A percentile compares a stretch with the other conserved stretches of the same genome.
phyloP scores from a whole-genome alignment of 805 yeast genomes.

The Cyberlindnera xishuangbannaensis region DNA sequence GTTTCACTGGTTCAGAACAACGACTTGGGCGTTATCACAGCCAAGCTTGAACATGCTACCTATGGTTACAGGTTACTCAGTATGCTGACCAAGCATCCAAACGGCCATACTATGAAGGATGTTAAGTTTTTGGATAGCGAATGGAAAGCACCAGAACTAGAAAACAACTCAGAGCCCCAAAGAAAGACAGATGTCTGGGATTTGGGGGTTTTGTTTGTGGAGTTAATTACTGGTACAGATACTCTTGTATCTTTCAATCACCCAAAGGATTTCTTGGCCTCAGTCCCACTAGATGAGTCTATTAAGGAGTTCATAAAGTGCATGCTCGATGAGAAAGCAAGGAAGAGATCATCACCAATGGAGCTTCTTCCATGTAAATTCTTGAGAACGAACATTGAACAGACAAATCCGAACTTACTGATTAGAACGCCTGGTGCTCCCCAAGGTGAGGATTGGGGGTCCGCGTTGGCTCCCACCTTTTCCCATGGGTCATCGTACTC shows the following conservation, averaged over 20 bases:
- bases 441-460: constrained; percentile 14
- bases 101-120: constrained; percentile 21
- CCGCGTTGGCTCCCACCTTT: constrained; percentile 19
- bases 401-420: constrained; percentile 24
- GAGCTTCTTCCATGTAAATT: constrained; percentile 83
- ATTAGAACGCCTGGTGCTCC: constrained; percentile 10
- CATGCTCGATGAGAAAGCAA: constrained; percentile 59
- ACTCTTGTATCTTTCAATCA: constrained; percentile 47
- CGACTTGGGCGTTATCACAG: constrained; percentile 48
- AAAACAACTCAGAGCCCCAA: constrained; percentile 43
- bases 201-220: constrained; percentile 71
- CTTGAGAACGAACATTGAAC: constrained; percentile 63
- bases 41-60: constrained; percentile 56
- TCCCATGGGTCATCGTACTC: constrained; percentile 25
- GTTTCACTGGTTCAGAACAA: constrained; percentile 45
- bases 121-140: constrained; percentile 19
- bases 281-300: constrained; percentile 44
- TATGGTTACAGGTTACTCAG: constrained; percentile 46
- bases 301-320: constrained; percentile 60
- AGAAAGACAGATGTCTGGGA: constrained; percentile 93
- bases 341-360: constrained; percentile 74
- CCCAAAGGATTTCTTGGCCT: constrained; percentile 57
- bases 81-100: constrained; percentile 34
- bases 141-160: constrained; percentile 83
- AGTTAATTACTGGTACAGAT: constrained; percentile 57